phyloP scores from a whole-genome alignment of 2,329 filamentous ascomycete genomes.

The Penicillium sp. region DNA sequence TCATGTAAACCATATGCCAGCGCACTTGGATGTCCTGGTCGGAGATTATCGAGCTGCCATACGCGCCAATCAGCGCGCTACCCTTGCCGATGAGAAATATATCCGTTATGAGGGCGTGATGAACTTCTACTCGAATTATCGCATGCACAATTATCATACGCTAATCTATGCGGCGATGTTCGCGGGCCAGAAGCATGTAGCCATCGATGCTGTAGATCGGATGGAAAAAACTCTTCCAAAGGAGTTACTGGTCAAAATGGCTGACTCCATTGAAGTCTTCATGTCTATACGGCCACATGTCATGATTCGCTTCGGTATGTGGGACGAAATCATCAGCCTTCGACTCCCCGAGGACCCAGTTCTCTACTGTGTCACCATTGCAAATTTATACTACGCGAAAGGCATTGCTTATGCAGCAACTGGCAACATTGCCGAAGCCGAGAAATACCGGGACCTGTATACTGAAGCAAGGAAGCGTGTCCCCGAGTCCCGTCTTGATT shows the following conservation, averaged over 20 bases:
- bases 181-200: conserved; percentile 62
- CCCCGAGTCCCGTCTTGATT: conserved; percentile 61
- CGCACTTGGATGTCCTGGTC: conserved; percentile 71
- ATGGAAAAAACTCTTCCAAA: conserved; percentile 66
- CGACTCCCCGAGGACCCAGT: conserved; percentile 56
- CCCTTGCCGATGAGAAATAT: conserved; percentile 67
- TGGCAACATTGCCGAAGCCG: conserved; percentile 56
- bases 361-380: conserved; percentile 69
- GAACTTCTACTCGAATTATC: conserved; percentile 77
- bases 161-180: conserved; percentile 78
- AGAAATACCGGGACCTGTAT: conserved; percentile 54
- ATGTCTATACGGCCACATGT: conserved; percentile 67
- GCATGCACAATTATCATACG: conserved; percentile 73
- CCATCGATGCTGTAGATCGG: conserved; percentile 59
- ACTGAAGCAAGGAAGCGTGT: conserved; percentile 53
- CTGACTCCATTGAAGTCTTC: conserved; percentile 75
- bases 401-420: conserved; percentile 66
- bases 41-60: conserved; percentile 71
- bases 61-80: conserved; percentile 65
- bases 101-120: conserved; percentile 56
- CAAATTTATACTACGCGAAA: conserved; percentile 67
- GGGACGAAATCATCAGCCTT: conserved; percentile 64
- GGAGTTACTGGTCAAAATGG: conserved; percentile 70
- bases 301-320: conserved; percentile 70
- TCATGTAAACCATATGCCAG: conserved; percentile 75